Conservation (phyloP, 805 yeast species). For the Sugiyamaella americana region DNA sequence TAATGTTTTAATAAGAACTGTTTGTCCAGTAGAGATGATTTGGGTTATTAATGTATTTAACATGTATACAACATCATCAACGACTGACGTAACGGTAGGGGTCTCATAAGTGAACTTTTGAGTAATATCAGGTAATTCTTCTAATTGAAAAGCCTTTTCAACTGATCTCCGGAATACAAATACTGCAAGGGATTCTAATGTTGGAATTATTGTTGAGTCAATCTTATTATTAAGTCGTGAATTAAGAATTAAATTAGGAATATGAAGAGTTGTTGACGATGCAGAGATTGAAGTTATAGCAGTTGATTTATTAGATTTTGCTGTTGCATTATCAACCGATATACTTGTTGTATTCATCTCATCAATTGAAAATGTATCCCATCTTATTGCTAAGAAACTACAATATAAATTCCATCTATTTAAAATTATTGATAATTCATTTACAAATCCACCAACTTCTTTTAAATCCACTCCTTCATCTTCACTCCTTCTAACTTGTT, state of each 20-base stretch:
- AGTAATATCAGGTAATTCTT: slow-evolving; percentile 59
- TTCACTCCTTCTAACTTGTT: slow-evolving; percentile 16
- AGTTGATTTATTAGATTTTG: neutral
- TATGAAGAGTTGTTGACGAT: slow-evolving; percentile 8
- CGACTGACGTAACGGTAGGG: slow-evolving; percentile 64
- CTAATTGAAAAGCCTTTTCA: slow-evolving; percentile 74
- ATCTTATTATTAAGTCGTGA: slow-evolving; percentile 56
- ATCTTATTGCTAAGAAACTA: slow-evolving; percentile 62
- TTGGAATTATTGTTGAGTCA: slow-evolving; percentile 45
- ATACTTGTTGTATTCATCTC: neutral
- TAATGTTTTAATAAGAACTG: slow-evolving; percentile 47
- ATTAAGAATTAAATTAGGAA: slow-evolving; percentile 48
- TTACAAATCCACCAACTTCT: slow-evolving; percentile 58
- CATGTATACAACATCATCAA: slow-evolving; percentile 77
- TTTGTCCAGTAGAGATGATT: slow-evolving; percentile 66
- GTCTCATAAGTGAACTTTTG: slow-evolving; percentile 43
- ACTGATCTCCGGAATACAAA: slow-evolving; percentile 72
- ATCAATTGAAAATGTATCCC: slow-evolving; percentile 33
- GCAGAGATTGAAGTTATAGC: neutral
- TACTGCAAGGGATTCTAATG: slow-evolving; percentile 56
- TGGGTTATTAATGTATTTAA: slow-evolving; percentile 62
- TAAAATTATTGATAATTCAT: slow-evolving; percentile 69
- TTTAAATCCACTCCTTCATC: slow-evolving; percentile 43
- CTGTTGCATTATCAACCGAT: neutral
- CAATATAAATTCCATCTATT: slow-evolving; percentile 66